Percentiles rank a stretch among this genome's conserved stretches.
Evolutionary conservation across 257 asterid species (phyloP).

Genomic region (Coffea canephora): DNA sequence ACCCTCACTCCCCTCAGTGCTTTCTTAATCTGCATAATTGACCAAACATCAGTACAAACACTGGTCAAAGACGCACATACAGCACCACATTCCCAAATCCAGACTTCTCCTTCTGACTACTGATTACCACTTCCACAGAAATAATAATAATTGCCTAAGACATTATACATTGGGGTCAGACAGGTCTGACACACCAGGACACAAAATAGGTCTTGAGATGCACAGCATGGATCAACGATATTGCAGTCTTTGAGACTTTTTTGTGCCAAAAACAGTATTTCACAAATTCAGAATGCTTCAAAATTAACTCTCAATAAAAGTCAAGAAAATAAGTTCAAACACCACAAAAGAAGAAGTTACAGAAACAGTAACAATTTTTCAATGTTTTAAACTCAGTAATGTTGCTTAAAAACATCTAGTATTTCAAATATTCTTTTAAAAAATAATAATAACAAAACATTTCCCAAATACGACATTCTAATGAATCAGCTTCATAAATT

Average conservation of each 20-base stretch:
- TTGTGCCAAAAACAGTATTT: not conserved
- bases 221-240: not conserved
- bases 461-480: not conserved
- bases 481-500: not conserved
- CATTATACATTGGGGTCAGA: not conserved
- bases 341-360: not conserved
- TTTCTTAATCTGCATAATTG: conserved; percentile 66
- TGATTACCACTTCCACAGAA: not conserved
- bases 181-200: not conserved
- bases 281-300: not conserved
- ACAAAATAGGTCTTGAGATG: not conserved
- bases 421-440: not conserved
- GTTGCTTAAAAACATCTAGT: not conserved
- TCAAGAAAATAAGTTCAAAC: not conserved
- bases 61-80: not conserved
- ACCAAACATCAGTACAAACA: not conserved
- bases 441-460: not conserved
- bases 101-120: not conserved
- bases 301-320: not conserved
- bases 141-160: not conserved
- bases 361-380: not conserved
- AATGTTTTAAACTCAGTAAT: not conserved
- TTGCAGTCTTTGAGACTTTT: not conserved
- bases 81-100: not conserved
- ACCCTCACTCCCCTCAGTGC: conserved; percentile 95